A percentile compares a stretch with the other conserved stretches of the same genome.
Conservation (phyloP, 2,329 filamentous ascomycete genomes). For the Colletotrichum sp. region DNA sequence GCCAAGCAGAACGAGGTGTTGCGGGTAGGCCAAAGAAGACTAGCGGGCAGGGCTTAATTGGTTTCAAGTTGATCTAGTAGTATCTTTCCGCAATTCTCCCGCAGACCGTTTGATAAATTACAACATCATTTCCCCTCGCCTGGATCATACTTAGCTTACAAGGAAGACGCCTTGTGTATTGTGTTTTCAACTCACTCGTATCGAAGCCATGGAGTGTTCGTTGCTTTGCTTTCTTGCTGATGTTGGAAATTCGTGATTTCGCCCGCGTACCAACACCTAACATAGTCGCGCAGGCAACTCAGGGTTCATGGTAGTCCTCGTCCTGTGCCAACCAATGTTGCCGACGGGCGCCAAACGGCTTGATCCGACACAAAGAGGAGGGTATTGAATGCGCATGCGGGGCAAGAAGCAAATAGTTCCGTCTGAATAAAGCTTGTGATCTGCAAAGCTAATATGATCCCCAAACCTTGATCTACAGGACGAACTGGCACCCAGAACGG, state of each 20-base stretch:
- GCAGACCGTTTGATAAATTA: background rate
- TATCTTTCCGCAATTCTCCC: background rate
- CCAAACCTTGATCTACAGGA: background rate
- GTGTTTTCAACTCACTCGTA: background rate
- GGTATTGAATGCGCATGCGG: background rate
- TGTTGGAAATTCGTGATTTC: background rate
- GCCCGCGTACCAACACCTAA: background rate
- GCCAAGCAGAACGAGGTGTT: background rate
- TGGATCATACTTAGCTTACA: accelerated
- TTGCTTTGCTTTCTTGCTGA: accelerated
- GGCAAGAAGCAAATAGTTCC: background rate
- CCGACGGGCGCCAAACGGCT: background rate
- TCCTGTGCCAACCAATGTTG: background rate
- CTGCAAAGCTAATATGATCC: background rate
- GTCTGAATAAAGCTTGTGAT: background rate
- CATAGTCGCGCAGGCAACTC: background rate
- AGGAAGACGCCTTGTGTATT: background rate
- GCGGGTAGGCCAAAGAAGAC: background rate
- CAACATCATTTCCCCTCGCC: background rate
- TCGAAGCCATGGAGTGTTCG: accelerated
- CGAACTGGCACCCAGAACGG: background rate
- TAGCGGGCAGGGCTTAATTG: background rate
- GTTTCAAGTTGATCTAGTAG: background rate
- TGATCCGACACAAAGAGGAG: background rate
- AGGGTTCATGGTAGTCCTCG: background rate